Base-by-base conservation (phyloP, 345 rosid species). In the Gynandropsis gynandra region DNA sequence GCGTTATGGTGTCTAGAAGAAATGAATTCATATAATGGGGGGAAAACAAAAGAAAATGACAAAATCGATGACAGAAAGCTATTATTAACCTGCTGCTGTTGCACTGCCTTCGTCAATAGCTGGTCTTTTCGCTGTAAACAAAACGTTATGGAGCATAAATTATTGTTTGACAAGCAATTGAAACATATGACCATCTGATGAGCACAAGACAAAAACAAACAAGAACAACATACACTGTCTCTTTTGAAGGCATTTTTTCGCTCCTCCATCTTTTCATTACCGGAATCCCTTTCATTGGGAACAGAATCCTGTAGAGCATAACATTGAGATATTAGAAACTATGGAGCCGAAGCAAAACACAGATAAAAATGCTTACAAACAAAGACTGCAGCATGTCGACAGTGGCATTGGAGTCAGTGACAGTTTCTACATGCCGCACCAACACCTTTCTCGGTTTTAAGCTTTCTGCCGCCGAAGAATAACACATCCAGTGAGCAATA, bases 381-480 rank as follows among this genome's bases (percentile, higher is more conserved):
- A 83, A 66, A 16, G 85, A 76, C 27, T 82, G 80, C 47, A 87
- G 56, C 11, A 79, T 52, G 47, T 69, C 72, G 50, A 53, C 6
- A 1, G 75, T 42, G 43, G 68, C 58, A 40, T 60, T 66, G 13
- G 76, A 56, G 69, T 54, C 80, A 11, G 47, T 62, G 50, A 71
- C 67, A 1, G 87, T 82, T 59, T 82, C 84, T 19, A 92, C 80
- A 66, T 92, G 95, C 52, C 59, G 71, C 32, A 92, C 85, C 34
- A 92, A 56, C 47, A 92, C 76, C 72, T 74, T 80, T 76, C 69
- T 82, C 16, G 69, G 67, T 62, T 73, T 80, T 68, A 64, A 57
- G 14, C 74, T 84, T 72, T 75, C 85, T 66, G 38, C 50, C 35
- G 56, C 59, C 56, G 52, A 72, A 45, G 47, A 64, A 56, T 13